Conservation (phyloP, 179 eudicot species). For the Pouteria campechiana region DNA sequence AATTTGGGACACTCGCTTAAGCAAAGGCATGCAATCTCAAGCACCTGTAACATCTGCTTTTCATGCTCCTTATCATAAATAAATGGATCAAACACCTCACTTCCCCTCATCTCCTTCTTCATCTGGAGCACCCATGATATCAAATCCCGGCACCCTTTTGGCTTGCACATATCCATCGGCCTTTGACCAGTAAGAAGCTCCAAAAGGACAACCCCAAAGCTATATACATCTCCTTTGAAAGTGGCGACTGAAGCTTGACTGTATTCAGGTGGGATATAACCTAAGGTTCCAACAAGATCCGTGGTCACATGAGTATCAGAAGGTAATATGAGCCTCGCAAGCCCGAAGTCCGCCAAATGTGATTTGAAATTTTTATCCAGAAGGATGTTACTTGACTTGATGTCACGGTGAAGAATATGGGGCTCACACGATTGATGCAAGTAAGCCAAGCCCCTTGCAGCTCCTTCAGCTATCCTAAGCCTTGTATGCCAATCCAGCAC, state of each 20-base stretch:
- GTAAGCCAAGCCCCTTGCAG: slow-evolving; percentile 17
- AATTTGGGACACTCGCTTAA: slow-evolving; percentile 19
- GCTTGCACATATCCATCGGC: slow-evolving; percentile 10
- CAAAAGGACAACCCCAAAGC: slow-evolving; percentile 23
- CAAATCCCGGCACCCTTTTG: slow-evolving; percentile 18
- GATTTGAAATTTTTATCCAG: slow-evolving; percentile 16
- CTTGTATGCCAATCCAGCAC: slow-evolving; percentile 12
- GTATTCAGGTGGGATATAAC: slow-evolving; percentile 25
- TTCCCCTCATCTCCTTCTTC: slow-evolving; percentile 20
- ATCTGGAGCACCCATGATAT: slow-evolving; percentile 28
- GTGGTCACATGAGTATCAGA: slow-evolving; percentile 21
- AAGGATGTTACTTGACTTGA: slow-evolving; percentile 23
- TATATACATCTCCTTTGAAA: slow-evolving; percentile 20
- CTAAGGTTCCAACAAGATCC: slow-evolving; percentile 21
- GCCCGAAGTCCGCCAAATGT: slow-evolving; percentile 22
- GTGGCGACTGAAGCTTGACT: slow-evolving; percentile 16
- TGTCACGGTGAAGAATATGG: slow-evolving; percentile 23
- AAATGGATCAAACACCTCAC: slow-evolving; percentile 27
- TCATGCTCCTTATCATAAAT: slow-evolving; percentile 18
- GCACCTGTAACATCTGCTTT: slow-evolving; percentile 15
- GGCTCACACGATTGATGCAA: slow-evolving; percentile 21
- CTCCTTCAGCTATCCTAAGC: slow-evolving; percentile 14
- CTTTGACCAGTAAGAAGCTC: slow-evolving; percentile 21
- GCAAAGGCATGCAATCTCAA: slow-evolving; percentile 30
- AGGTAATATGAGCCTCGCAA: slow-evolving; percentile 15